phyloP scores from a whole-genome alignment of 1,139 yeast genomes.

The Scheffersomyces stambukii region DNA sequence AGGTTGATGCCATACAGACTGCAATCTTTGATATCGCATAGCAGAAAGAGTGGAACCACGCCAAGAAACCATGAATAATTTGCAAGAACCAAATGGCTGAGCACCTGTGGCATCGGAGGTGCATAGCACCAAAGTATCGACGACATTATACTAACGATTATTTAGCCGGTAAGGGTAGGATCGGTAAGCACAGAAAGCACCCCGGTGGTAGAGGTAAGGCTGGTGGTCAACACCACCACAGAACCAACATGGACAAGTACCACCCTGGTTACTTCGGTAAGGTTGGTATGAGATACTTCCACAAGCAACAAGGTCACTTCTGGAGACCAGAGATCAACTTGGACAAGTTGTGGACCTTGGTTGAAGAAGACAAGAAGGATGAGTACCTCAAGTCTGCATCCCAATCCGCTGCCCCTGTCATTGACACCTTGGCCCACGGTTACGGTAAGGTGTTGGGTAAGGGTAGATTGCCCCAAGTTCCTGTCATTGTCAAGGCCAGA shows the following conservation, averaged over 20 bases:
- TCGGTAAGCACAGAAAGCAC: conserved; percentile 99
- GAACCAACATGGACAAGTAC: conserved; percentile 99
- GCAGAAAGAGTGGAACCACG: neutral
- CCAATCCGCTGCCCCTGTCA: conserved; percentile 94
- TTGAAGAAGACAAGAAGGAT: conserved; percentile 93
- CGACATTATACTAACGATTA: conserved; percentile 32
- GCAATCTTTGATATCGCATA: neutral
- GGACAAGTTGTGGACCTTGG: conserved; percentile 98
- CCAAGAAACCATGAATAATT: neutral
- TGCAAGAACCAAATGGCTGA: no score
- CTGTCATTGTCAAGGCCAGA: conserved; percentile 99
- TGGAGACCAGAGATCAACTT: conserved; percentile 98
- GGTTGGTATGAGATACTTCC: conserved; percentile 99
- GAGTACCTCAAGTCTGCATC: conserved; percentile 85
- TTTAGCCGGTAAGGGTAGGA: conserved; percentile 99
- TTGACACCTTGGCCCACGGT: conserved; percentile 99
- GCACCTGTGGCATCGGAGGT: neutral
- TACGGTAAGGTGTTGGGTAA: conserved; percentile 99
- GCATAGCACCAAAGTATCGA: neutral
- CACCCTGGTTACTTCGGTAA: conserved; percentile 99
- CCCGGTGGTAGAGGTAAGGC: conserved; percentile 99
- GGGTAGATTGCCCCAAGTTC: conserved; percentile 97
- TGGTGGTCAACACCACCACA: conserved; percentile 99
- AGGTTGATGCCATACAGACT: neutral
- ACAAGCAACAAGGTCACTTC: conserved; percentile 92